A percentile compares a stretch with the other conserved stretches of the same genome.
Evolutionary conservation across 2,329 filamentous ascomycete genomes (phyloP).

Genomic region (Esteya vermicola): DNA sequence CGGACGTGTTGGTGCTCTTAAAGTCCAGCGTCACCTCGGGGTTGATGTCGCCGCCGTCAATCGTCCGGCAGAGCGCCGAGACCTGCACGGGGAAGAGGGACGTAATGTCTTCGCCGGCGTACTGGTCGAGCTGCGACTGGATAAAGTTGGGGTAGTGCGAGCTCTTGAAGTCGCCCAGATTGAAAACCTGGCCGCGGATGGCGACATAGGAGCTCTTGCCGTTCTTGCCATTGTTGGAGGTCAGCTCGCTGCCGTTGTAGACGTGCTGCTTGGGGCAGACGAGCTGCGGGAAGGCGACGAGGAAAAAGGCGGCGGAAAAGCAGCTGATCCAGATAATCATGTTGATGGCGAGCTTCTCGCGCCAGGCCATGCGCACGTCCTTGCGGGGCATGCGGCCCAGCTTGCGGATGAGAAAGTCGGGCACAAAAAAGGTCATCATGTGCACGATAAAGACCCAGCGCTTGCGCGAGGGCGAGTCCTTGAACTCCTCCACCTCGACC

Average conservation of each 20-base stretch:
- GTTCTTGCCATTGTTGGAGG: constrained; percentile 57
- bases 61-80: constrained; percentile 75
- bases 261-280: constrained; percentile 90
- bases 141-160: constrained; percentile 60
- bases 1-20: constrained; percentile 59
- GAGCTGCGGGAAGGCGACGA: constrained; percentile 71
- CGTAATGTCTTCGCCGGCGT: constrained; percentile 79
- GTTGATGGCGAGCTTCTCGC: constrained; percentile 97
- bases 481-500: constrained; percentile 76
- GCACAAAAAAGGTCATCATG: constrained; percentile 71
- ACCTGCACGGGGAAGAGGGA: constrained; percentile 88
- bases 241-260: constrained; percentile 64
- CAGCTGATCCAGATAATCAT: constrained; percentile 90
- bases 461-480: constrained; percentile 66
- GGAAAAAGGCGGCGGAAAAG: constrained; percentile 67
- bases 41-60: constrained; percentile 46
- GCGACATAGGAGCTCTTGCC: constrained; percentile 54
- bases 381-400: constrained; percentile 81
- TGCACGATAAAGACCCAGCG: constrained; percentile 83
- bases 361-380: constrained; percentile 85
- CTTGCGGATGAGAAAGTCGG: constrained; percentile 65
- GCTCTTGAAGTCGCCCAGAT: constrained; percentile 59
- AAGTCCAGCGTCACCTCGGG: constrained; percentile 75
- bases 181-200: constrained; percentile 81
- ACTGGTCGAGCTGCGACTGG: constrained; percentile 58